Conservation (phyloP, 352 stramenopile species). For the Phytophthora melonis region DNA sequence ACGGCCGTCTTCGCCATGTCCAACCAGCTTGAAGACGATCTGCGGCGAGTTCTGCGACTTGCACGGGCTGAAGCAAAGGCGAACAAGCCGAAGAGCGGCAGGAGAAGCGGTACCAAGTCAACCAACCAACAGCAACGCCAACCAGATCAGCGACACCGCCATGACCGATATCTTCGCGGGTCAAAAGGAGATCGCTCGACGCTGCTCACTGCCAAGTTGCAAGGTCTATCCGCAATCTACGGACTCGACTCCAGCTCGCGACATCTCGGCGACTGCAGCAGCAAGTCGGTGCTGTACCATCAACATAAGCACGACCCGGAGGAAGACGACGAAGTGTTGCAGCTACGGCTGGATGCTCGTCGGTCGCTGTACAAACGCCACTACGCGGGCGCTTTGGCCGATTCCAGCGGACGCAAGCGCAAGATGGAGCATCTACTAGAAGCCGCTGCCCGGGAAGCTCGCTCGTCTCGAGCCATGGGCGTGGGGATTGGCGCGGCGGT, state of each 20-base stretch:
- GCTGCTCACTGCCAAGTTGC: conserved; percentile 43
- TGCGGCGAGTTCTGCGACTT: conserved; percentile 65
- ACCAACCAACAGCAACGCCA: conserved; percentile 7
- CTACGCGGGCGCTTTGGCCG: conserved; percentile 48
- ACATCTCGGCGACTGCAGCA: conserved; percentile 39
- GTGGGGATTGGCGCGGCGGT: conserved; percentile 62
- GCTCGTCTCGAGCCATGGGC: conserved; percentile 32
- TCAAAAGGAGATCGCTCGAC: conserved; percentile 26
- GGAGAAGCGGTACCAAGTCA: neutral
- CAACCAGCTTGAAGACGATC: conserved; percentile 62
- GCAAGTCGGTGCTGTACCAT: conserved; percentile 20
- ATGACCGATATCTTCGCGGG: conserved; percentile 25
- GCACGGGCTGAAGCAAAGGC: conserved; percentile 36
- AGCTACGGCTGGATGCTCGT: conserved; percentile 48
- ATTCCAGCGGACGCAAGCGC: conserved; percentile 38
- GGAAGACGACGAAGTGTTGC: conserved; percentile 32
- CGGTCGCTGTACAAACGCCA: conserved; percentile 61
- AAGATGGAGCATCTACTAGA: conserved; percentile 68
- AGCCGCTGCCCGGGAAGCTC: conserved; percentile 46
- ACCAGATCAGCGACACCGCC: conserved; percentile 42
- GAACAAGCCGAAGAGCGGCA: conserved; percentile 6
- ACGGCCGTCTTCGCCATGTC: conserved; percentile 5
- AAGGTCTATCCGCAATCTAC: conserved; percentile 45
- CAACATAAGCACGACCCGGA: conserved; percentile 7
- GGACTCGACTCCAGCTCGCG: conserved; percentile 34